Percentiles rank a stretch among this genome's conserved stretches.
Conservation (phyloP, 805 yeast genomes). For the Wickerhamiella allomyrinae region DNA sequence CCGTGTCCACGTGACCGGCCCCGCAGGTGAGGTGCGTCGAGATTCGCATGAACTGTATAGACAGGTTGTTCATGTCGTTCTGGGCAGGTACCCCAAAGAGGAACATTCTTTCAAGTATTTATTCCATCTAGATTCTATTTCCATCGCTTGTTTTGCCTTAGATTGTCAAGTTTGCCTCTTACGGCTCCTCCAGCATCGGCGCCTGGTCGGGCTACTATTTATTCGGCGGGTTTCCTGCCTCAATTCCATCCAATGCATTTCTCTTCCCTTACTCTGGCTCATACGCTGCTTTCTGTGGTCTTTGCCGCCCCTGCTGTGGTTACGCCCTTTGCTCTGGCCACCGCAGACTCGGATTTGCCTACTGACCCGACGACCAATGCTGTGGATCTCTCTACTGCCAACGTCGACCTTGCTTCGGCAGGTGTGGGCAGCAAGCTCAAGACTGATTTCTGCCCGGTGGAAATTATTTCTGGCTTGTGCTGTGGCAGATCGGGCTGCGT, state of each 20-base stretch:
- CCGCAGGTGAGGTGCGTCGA: background rate
- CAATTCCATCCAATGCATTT: constrained; percentile 4
- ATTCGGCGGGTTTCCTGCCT: background rate
- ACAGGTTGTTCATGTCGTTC: too few species aligned
- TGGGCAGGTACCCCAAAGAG: too few species aligned
- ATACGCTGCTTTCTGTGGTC: background rate
- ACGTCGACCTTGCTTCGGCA: background rate
- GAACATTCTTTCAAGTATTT: too few species aligned
- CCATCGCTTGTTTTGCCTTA: too few species aligned
- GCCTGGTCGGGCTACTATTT: background rate
- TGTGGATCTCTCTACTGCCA: background rate
- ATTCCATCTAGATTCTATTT: too few species aligned
- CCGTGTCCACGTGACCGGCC: background rate
- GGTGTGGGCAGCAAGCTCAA: background rate
- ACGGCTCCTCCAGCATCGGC: too few species aligned
- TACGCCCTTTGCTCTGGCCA: constrained; percentile 1
- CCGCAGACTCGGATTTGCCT: background rate
- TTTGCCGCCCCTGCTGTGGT: background rate
- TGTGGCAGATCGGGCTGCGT: background rate
- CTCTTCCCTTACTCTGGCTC: background rate
- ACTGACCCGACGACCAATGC: background rate
- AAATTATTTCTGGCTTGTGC: background rate
- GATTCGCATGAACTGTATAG: background rate
- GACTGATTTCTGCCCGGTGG: background rate
- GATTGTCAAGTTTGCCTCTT: too few species aligned